These are phyloP conservation scores for Citrus mangshanensis DNA, from an alignment of 345 rosid species.

Conservation along the genomic window DNA sequence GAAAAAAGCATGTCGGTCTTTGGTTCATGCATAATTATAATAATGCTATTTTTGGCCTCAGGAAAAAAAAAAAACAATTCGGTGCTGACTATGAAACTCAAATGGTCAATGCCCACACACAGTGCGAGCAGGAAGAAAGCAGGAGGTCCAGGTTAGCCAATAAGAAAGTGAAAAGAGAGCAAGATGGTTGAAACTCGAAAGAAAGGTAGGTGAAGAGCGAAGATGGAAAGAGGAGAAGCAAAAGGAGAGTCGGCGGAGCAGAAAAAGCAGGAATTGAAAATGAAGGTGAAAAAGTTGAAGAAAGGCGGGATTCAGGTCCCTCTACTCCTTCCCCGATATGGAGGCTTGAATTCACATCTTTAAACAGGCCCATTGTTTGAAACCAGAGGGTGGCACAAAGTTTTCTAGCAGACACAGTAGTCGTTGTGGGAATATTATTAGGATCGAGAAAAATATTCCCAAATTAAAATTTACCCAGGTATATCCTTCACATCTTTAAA, in stretches of 20 bases:
- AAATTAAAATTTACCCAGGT: too few species aligned
- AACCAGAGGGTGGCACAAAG: conserved; percentile 83
- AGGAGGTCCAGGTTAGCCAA: too few species aligned
- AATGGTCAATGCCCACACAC: background rate
- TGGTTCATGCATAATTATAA: too few species aligned
- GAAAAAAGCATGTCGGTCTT: background rate
- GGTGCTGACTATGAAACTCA: background rate
- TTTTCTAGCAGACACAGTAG: conserved; percentile 60
- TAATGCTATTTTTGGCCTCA: too few species aligned
- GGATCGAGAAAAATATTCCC: conserved; percentile 43
- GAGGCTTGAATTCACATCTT: conserved; percentile 62
- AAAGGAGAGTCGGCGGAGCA: conserved; percentile 27
- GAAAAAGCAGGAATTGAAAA: conserved; percentile 24
- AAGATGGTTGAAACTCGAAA: conserved; percentile 9
- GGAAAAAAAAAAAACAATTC: background rate
- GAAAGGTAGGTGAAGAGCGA: background rate
- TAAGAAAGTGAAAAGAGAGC: background rate
- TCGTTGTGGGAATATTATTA: conserved; percentile 10
- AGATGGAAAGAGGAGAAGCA: conserved; percentile 17
- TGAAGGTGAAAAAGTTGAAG: conserved; percentile 36
- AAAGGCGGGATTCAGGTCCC: conserved; percentile 46
- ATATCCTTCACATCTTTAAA: too few species aligned
- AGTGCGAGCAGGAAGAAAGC: background rate
- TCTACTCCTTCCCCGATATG: conserved; percentile 90
- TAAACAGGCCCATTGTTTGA: conserved; percentile 3